Evolutionary conservation across 768 basidiomycete genomes (phyloP).

Genomic region (Auricularia auricula-judae): DNA sequence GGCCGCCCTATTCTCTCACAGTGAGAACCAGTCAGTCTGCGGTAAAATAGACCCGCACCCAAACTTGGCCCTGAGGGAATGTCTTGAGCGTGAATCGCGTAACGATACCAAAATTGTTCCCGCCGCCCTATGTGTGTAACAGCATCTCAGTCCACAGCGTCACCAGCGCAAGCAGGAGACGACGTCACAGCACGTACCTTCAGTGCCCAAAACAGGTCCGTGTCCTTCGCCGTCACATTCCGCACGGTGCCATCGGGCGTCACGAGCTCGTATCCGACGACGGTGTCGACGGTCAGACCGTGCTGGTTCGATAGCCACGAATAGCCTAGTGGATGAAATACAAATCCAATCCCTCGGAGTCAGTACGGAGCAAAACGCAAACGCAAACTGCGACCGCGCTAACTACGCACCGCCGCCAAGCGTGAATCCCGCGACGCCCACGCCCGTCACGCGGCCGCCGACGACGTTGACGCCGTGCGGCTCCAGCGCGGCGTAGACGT

Average conservation of each 20-base stretch:
- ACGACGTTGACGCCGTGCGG: constrained; percentile 42
- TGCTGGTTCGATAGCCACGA: constrained; percentile 54
- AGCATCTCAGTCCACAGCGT: background rate
- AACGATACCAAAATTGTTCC: constrained; percentile 59
- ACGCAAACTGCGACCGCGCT: constrained; percentile 36
- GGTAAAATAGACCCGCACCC: constrained; percentile 31
- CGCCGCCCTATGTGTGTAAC: constrained; percentile 35
- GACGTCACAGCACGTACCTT: constrained; percentile 19
- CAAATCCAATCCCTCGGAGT: background rate
- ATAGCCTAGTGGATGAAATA: constrained; percentile 30
- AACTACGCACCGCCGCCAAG: constrained; percentile 15
- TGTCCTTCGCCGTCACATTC: constrained; percentile 20
- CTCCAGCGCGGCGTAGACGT: constrained; percentile 45
- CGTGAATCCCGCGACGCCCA: constrained; percentile 48
- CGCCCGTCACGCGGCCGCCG: constrained; percentile 46
- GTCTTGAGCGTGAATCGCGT: constrained; percentile 46
- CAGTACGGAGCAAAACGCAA: background rate
- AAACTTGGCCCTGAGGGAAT: constrained; percentile 44
- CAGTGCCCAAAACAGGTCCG: constrained; percentile 35
- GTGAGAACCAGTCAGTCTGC: too few species aligned
- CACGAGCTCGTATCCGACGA: constrained; percentile 46
- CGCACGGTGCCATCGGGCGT: constrained; percentile 38
- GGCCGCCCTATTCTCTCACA: constrained; percentile 32
- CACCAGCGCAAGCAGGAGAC: background rate
- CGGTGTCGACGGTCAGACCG: constrained; percentile 45